These are phyloP conservation scores for Psilocybe mexicana DNA, from an alignment of 1,284 basidiomycete species.

Conservation along the genomic window DNA sequence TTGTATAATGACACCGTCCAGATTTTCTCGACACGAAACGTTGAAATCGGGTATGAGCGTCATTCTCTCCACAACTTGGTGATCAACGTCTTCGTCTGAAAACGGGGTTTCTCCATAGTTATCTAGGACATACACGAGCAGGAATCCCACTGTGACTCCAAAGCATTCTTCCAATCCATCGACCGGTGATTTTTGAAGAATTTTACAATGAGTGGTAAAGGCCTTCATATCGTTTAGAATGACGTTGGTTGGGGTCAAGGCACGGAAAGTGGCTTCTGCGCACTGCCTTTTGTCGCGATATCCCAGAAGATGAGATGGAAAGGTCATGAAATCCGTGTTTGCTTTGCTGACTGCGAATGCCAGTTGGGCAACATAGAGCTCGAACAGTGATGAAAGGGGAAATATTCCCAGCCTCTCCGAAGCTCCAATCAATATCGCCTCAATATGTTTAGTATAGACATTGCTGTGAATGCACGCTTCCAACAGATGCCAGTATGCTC, in stretches of 20 bases:
- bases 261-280: constrained; percentile 59
- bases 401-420: constrained; percentile 71
- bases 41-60: constrained; percentile 37
- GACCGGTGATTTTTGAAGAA: constrained; percentile 48
- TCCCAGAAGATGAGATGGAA: constrained; percentile 75
- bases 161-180: constrained; percentile 69
- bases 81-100: constrained; percentile 34
- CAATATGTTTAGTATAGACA: constrained; percentile 61
- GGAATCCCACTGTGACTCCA: constrained; percentile 68
- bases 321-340: constrained; percentile 56
- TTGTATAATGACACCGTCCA: constrained; percentile 56
- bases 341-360: constrained; percentile 61
- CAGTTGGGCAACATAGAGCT: constrained; percentile 78
- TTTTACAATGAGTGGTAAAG: constrained; percentile 66
- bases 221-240: constrained; percentile 47
- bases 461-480: constrained; percentile 59
- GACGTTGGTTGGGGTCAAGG: constrained; percentile 64
- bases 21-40: constrained; percentile 41
- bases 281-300: constrained; percentile 62
- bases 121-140: constrained; percentile 52
- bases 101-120: constrained; percentile 20
- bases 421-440: constrained; percentile 63
- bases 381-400: constrained; percentile 69
- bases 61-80: constrained; percentile 38
- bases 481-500: constrained; percentile 85